These are phyloP conservation scores for Neckera pumila DNA, from an alignment of 225 moss, liverwort and hornwort species.

Conservation along the genomic window DNA sequence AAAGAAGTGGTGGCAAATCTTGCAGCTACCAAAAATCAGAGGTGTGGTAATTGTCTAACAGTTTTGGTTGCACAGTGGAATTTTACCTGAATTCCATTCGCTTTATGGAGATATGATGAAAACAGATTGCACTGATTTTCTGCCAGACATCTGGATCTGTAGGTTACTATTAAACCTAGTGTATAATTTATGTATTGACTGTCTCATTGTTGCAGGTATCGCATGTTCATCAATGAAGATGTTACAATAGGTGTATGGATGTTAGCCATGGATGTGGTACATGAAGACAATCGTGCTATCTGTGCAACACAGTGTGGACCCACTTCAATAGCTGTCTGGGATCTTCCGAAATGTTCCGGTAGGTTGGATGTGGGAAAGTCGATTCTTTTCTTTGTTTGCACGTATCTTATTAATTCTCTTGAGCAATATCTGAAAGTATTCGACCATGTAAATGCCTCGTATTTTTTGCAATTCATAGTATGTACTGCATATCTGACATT, in stretches of 20 bases:
- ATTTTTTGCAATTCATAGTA: neutral
- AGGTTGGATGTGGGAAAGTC: neutral
- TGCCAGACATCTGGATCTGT: neutral
- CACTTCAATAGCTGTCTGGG: conserved; percentile 88
- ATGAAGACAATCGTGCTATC: conserved; percentile 83
- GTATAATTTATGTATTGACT: neutral
- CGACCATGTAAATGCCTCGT: neutral
- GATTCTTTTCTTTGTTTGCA: neutral
- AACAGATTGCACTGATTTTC: neutral
- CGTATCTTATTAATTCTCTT: neutral
- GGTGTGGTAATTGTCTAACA: conserved; percentile 13
- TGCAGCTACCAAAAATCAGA: conserved; percentile 55
- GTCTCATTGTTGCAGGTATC: conserved; percentile 41
- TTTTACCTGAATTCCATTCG: neutral
- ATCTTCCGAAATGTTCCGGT: conserved; percentile 73
- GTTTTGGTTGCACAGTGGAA: neutral
- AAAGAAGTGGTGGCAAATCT: conserved; percentile 73
- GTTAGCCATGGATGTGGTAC: conserved; percentile 83
- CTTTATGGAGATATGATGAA: neutral
- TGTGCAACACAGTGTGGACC: conserved; percentile 62
- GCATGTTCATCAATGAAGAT: conserved; percentile 97
- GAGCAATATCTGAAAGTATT: neutral
- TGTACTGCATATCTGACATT: neutral
- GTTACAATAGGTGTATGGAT: conserved; percentile 97
- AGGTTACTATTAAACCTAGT: neutral